Conservation (phyloP, 495 filamentous ascomycete genomes). For the Xylaria castorea region DNA sequence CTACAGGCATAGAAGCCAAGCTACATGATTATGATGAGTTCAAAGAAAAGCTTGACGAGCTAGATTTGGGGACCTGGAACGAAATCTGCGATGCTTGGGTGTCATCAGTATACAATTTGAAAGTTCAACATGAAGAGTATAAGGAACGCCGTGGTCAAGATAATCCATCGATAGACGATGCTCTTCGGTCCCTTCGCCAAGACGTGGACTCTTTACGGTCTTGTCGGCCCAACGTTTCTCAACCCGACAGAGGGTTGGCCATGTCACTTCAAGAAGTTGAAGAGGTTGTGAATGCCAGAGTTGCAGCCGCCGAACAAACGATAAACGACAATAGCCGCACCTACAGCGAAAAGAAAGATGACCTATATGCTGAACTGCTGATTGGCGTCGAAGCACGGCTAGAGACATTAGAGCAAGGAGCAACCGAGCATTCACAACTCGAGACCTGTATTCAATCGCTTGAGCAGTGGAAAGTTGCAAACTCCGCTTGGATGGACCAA, state of each 20-base stretch:
- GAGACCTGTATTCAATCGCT: conserved; percentile 8
- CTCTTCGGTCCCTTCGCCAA: conserved; percentile 1
- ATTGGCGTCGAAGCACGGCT: neutral
- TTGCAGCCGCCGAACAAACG: conserved; percentile 3
- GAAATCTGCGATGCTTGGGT: conserved; percentile 37
- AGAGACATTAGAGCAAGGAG: neutral
- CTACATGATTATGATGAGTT: conserved; percentile 22
- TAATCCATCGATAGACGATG: conserved; percentile 15
- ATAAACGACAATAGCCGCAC: neutral
- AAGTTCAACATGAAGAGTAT: conserved; percentile 30
- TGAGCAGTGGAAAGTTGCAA: conserved; percentile 12
- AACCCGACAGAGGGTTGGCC: neutral
- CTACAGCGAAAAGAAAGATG: conserved; percentile 13
- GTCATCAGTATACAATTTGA: conserved; percentile 30
- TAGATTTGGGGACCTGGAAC: conserved; percentile 35
- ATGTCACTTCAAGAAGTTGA: neutral
- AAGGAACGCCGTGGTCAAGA: conserved; percentile 15
- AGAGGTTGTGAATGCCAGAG: neutral
- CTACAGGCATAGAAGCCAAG: conserved; percentile 18
- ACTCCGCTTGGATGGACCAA: conserved; percentile 6
- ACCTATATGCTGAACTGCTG: neutral
- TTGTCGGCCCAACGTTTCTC: neutral
- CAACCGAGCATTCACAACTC: neutral
- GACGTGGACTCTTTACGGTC: neutral
- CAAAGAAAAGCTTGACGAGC: conserved; percentile 33